Evolutionary conservation across 257 asterid species (phyloP).

Genomic region (Misopates orontium): DNA sequence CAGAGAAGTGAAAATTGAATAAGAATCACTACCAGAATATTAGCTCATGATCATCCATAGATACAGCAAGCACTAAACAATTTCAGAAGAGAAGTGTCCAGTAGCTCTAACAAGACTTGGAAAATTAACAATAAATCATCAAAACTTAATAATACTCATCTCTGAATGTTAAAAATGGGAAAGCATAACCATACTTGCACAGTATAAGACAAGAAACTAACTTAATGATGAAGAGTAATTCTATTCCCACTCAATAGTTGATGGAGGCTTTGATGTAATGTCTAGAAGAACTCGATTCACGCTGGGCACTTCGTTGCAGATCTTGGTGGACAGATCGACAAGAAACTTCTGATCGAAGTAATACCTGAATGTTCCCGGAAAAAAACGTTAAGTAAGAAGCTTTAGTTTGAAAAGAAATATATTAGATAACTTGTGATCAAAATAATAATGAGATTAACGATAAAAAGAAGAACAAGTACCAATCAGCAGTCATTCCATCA

Average conservation of each 20-base stretch:
- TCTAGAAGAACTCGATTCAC: slow-evolving; percentile 97
- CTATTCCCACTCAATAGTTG: slow-evolving; percentile 98
- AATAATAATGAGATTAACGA: background rate
- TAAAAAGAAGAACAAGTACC: slow-evolving; percentile 41
- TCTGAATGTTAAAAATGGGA: too few species aligned
- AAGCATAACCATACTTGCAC: too few species aligned
- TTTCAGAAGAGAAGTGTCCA: too few species aligned
- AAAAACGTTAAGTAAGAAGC: background rate
- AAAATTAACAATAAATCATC: too few species aligned
- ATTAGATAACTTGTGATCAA: background rate
- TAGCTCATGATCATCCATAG: too few species aligned
- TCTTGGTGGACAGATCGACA: slow-evolving; percentile 74
- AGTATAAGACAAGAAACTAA: too few species aligned
- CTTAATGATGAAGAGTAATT: too few species aligned
- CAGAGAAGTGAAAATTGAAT: too few species aligned
- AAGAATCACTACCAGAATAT: too few species aligned
- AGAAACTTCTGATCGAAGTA: slow-evolving; percentile 86
- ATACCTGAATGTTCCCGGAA: slow-evolving; percentile 58
- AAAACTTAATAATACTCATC: too few species aligned
- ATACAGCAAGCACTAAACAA: too few species aligned
- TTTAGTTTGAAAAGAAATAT: background rate
- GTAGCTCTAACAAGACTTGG: too few species aligned
- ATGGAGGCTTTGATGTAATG: slow-evolving; percentile 97
- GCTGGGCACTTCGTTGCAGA: slow-evolving; percentile 88
- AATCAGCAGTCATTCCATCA: slow-evolving; percentile 99